Conservation (phyloP, 176 grass and related monocot genomes). For the Luzula sylvatica region DNA sequence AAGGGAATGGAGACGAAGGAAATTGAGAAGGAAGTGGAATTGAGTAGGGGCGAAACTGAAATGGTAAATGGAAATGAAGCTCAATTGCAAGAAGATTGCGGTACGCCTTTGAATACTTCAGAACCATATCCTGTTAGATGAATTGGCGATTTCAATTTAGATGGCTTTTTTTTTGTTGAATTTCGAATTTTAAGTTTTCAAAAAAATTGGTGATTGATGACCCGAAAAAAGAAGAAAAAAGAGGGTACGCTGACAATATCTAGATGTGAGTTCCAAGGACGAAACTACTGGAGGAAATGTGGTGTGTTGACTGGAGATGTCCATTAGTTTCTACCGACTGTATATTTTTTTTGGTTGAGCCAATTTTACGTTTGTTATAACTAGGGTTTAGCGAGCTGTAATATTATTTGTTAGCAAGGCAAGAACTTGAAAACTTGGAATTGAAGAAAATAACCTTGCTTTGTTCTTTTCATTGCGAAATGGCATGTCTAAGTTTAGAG, state of each 20-base stretch:
- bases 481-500: conserved; percentile 22
- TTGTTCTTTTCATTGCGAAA: conserved; percentile 4
- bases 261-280: neutral
- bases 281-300: conserved; percentile 4
- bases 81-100: conserved; percentile 19
- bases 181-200: conserved; percentile 4
- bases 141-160: neutral
- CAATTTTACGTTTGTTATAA: conserved; percentile 27
- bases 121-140: conserved; percentile 56
- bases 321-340: conserved; percentile 26
- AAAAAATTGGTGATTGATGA: neutral
- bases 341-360: conserved; percentile 27
- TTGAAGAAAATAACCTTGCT: conserved; percentile 12
- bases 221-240: neutral
- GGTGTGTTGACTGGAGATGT: conserved; percentile 7
- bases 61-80: conserved; percentile 35
- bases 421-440: conserved; percentile 9
- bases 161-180: conserved; percentile 1
- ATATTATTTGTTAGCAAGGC: conserved; percentile 43
- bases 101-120: conserved; percentile 26
- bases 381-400: conserved; percentile 29
- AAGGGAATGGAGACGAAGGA: neutral
- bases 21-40: conserved; percentile 13
- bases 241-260: conserved; percentile 3
- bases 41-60: conserved; percentile 18